These are phyloP conservation scores for Amphicarpaea edgeworthii DNA, from an alignment of 306 rosid species.

Conservation along the genomic window DNA sequence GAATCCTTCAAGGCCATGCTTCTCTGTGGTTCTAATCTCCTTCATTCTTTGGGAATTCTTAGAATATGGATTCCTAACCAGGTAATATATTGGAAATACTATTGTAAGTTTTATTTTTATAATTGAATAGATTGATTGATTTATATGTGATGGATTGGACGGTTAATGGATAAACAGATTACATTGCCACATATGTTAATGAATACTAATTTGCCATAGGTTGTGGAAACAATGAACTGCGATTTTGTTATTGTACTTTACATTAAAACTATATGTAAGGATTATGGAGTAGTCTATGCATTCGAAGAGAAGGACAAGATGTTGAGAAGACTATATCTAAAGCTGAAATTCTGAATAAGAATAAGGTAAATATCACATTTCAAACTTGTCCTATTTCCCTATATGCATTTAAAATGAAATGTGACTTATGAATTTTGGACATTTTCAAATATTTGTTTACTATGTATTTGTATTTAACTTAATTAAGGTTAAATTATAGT, in stretches of 20 bases:
- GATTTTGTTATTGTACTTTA: constrained; percentile 24
- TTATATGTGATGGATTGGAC: background rate
- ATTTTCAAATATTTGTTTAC: too few relatives aligned
- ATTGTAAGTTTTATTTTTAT: background rate
- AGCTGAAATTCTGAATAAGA: constrained; percentile 44
- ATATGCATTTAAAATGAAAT: background rate
- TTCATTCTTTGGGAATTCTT: constrained; percentile 78
- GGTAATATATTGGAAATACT: constrained; percentile 48
- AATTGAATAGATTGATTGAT: background rate
- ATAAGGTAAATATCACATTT: constrained; percentile 41
- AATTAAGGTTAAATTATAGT: background rate
- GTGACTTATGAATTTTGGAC: too few relatives aligned
- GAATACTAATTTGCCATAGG: constrained; percentile 20
- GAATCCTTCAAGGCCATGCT: constrained; percentile 87
- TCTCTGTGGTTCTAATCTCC: constrained; percentile 93
- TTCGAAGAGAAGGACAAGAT: constrained; percentile 54
- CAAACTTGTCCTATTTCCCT: background rate
- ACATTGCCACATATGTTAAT: background rate
- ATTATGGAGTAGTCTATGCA: constrained; percentile 51
- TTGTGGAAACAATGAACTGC: constrained; percentile 31
- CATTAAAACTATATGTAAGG: constrained; percentile 49
- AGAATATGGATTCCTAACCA: constrained; percentile 81
- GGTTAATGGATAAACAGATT: background rate
- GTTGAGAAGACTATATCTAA: constrained; percentile 43
- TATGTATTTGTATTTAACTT: too few relatives aligned